Evolutionary conservation across 2,329 filamentous ascomycete genomes (phyloP), one percentile per base, ranked within the genome.

Genomic region (Immersiporthe knoxdaviesiana): DNA sequence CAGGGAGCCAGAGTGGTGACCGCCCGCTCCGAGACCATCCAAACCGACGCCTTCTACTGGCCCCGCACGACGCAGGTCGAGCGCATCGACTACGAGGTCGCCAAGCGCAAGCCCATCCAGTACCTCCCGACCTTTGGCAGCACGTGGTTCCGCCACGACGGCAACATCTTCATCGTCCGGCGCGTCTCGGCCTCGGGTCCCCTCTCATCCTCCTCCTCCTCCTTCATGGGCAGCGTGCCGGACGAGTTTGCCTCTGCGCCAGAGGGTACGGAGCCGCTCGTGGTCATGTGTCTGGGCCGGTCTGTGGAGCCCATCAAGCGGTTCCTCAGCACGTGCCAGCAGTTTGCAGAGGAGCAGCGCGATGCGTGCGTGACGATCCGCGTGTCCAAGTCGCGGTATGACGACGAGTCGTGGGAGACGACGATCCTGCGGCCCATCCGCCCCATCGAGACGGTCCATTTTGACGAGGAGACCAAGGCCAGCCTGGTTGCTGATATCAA

Each of bases 401-500:
- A 75, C 16, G 72, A 74, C 1, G 74, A 75, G 12, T 70, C 72
- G 1, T 83, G 80, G 80, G 76, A 79, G 32, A 75, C 77, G 0
- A 78, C 77, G 16, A 78, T 80, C 2, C 73, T 80, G 27, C 77
- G 77, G 4, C 76, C 77, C 1, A 70, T 77, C 3, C 75, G 78
- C 21, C 75, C 76, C 1, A 71, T 81, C 7, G 75, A 79, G 37
- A 80, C 79, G 2, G 76, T 81, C 0, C 76, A 61, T 37, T 61
- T 61, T 30, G 59, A 81, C 52, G 87, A 90, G 68, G 79, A 84
- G 73, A 83, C 85, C 62, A 91, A 91, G 81, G 77, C 84, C 70
- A 82, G 84, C 2, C 81, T 91, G 16, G 81, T 91, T 62, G 82
- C 84, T 56, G 89, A 91, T 73, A 84, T 90, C 41, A 82, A 81